phyloP scores from a whole-genome alignment of 2,329 filamentous ascomycete genomes.

The Paramyrothecium roridum region DNA sequence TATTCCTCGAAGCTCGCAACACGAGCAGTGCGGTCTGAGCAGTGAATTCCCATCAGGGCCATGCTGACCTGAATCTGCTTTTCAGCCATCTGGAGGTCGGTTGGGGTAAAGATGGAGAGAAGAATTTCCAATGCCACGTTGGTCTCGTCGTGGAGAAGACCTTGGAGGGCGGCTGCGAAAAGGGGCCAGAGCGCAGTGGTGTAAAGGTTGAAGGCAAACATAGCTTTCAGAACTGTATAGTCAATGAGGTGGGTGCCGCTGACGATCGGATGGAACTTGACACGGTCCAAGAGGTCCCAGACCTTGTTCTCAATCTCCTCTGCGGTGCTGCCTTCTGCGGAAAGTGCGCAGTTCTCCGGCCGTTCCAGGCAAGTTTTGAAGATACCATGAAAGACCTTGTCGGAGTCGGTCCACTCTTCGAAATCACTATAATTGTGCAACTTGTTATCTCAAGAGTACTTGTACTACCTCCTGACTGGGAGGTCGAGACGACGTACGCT shows the following conservation, averaged over 20 bases:
- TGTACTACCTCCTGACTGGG: too few relatives aligned
- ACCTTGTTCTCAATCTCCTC: constrained; percentile 17
- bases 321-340: constrained; percentile 15
- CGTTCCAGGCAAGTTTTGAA: constrained; percentile 18
- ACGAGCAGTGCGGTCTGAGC: constrained; percentile 26
- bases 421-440: constrained; percentile 13
- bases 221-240: constrained; percentile 11
- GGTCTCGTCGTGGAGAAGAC: constrained; percentile 35
- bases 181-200: constrained; percentile 29
- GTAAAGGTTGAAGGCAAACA: constrained; percentile 8
- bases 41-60: constrained; percentile 23
- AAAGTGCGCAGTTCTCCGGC: constrained; percentile 11
- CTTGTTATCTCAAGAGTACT: too few relatives aligned
- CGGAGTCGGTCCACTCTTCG: constrained; percentile 18
- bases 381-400: constrained; percentile 19
- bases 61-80: neutral
- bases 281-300: constrained; percentile 14
- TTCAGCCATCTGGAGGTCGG: neutral
- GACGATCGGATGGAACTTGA: constrained; percentile 18
- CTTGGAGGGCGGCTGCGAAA: constrained; percentile 34
- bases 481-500: constrained; percentile 9
- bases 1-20: constrained; percentile 21
- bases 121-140: neutral
- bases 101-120: neutral
- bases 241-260: constrained; percentile 11